Base-by-base conservation (phyloP, 1,284 basidiomycete genomes). In the Marasmius sp. region DNA sequence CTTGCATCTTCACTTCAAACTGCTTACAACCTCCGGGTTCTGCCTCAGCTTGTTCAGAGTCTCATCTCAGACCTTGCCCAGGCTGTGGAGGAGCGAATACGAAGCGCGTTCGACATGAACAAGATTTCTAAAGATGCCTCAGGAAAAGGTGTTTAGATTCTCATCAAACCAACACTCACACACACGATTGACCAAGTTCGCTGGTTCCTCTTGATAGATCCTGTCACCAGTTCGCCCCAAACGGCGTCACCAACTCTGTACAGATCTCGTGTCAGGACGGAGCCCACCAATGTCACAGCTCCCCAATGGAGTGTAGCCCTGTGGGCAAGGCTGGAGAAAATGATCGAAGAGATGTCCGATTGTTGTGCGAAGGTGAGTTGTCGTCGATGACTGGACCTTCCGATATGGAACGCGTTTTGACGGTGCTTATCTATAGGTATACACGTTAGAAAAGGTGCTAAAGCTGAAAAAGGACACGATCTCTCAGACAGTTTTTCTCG, bases 1-100 rank as follows among this genome's bases (percentile, higher is more conserved):
- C 83, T 99, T 0, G 93, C 94, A 0, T 94, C 93, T 2, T 93
- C 94, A 0, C 82, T 98, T 8, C 97, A 98, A 80, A 97, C 95
- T 0, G 95, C 96, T 2, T 92, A 94, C 75, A 98, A 98, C 72
- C 85, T 99, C 7, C 84, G 91, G 27, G 86, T 94, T 7, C 81
- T 98, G 3, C 92, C 95, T 0, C 82, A 87, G 20, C 84, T 98
- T 2, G 93, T 98, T 0, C 86, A 90, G 62, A 87, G 88, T 61
- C 84, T 98, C 0, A 79, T 97, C 14, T 77, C 79, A 5, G 94
- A 97, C 71, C 79, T 98, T 11, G 93, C 91, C 27, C 89, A 94
- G 60, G 89, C 92, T 0, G 90, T 97, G 2, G 90, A 93, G 60
- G 83, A 86, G 38, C 85, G 94, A 6, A 94, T 97, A 58, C 85